These are phyloP conservation scores for Globisporangium mamillatum DNA, from an alignment of 352 stramenopile genomes.

Conservation along the genomic window DNA sequence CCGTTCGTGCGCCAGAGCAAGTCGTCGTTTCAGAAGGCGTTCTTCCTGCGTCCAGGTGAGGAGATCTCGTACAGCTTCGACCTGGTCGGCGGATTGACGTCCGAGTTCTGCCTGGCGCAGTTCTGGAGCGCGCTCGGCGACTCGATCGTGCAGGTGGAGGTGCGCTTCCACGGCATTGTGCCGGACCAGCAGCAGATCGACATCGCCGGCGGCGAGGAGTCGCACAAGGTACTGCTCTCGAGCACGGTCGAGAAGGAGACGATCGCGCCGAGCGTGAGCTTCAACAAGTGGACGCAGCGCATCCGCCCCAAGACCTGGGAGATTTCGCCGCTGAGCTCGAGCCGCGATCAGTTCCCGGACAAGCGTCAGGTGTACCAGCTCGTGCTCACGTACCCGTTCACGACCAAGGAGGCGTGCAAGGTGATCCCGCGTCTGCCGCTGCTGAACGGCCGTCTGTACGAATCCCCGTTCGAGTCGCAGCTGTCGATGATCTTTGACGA, in stretches of 20 bases:
- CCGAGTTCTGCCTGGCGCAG: conserved; percentile 88
- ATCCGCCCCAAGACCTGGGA: conserved; percentile 73
- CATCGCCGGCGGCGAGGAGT: conserved; percentile 62
- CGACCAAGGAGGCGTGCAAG: conserved; percentile 77
- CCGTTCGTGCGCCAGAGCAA: conserved; percentile 80
- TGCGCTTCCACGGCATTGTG: conserved; percentile 86
- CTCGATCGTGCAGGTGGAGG: conserved; percentile 73
- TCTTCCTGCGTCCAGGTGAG: conserved; percentile 63
- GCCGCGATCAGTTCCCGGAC: conserved; percentile 81
- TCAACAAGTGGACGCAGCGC: conserved; percentile 84
- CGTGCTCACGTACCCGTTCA: conserved; percentile 89
- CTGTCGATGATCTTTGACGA: conserved; percentile 92
- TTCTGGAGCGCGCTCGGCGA: conserved; percentile 89
- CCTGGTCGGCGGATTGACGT: conserved; percentile 67
- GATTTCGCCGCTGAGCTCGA: conserved; percentile 76
- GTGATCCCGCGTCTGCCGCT: conserved; percentile 78
- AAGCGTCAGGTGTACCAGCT: conserved; percentile 89
- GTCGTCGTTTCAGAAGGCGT: conserved; percentile 66
- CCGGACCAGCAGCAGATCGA: conserved; percentile 58
- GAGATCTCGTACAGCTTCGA: conserved; percentile 72
- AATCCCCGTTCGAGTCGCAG: conserved; percentile 92
- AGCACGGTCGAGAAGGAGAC: conserved; percentile 75
- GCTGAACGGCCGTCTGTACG: conserved; percentile 89
- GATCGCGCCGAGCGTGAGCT: conserved; percentile 64
- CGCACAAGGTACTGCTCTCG: conserved; percentile 72